A percentile compares a stretch with the other conserved stretches of the same genome.
Evolutionary conservation across 2,329 filamentous ascomycete species (phyloP).

Genomic region (Penicillium sp.): DNA sequence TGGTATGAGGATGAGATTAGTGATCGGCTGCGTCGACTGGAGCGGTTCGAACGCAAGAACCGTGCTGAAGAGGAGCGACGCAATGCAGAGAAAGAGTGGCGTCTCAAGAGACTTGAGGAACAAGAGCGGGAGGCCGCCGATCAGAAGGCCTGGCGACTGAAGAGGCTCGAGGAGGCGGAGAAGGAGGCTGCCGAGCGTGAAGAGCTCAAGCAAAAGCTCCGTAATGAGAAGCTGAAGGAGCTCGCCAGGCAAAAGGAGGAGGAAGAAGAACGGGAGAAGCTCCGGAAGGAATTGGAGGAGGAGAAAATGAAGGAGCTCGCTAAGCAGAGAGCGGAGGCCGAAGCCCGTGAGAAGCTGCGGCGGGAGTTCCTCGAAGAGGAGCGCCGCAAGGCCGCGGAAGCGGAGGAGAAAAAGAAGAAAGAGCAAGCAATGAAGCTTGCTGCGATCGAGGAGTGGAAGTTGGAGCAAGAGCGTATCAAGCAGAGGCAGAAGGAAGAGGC

Average conservation of each 20-base stretch:
- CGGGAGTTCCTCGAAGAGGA: conserved; percentile 50
- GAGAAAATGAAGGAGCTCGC: conserved; percentile 35
- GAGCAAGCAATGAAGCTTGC: conserved; percentile 44
- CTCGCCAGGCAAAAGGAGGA: conserved; percentile 39
- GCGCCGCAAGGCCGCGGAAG: conserved; percentile 41
- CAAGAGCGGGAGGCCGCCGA: conserved; percentile 39
- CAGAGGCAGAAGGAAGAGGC: conserved; percentile 39
- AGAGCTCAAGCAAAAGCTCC: conserved; percentile 36
- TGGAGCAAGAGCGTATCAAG: conserved; percentile 35
- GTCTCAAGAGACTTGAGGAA: conserved; percentile 31
- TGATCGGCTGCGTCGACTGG: conserved; percentile 43
- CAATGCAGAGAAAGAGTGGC: conserved; percentile 24
- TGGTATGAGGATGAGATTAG: conserved; percentile 47
- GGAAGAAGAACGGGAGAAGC: conserved; percentile 36
- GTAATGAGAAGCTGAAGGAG: conserved; percentile 37
- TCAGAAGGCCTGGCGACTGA: conserved; percentile 22
- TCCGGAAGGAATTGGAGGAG: conserved; percentile 5
- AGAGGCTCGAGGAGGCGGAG: conserved; percentile 35
- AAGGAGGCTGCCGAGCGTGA: conserved; percentile 39
- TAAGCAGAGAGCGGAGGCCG: conserved; percentile 45
- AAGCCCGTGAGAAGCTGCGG: conserved; percentile 50
- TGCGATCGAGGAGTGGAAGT: conserved; percentile 46
- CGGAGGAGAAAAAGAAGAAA: conserved; percentile 37
- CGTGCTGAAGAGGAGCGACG: conserved; percentile 32
- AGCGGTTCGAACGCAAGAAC: conserved; percentile 44